Base-by-base conservation (phyloP, 2,329 filamentous ascomycete species). In the Biscogniauxia mediterranea region DNA sequence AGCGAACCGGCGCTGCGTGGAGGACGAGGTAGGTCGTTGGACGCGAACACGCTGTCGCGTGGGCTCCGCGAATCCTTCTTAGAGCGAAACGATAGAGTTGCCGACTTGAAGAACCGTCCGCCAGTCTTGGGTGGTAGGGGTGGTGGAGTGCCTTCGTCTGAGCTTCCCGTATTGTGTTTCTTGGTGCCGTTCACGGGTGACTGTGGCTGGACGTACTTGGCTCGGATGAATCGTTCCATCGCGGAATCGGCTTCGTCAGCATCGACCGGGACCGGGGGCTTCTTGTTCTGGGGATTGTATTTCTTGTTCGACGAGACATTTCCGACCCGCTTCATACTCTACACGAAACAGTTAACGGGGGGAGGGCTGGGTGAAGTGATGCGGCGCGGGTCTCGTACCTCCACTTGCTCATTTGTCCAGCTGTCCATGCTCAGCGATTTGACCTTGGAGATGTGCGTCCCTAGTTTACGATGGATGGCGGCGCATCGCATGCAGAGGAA, bases 341-440 rank as follows among this genome's bases (percentile, higher is more conserved):
- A 70, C 28, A 38, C 62, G 25, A 52, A 57, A 66, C 64, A 67
- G 62, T 60, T 46, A 46, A 46, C 13, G 38, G 61, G 58, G n/a
- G 52, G 54, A 8, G 25, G 20, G 46, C 5, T n/a, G 51, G 51
- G 28, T 51, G 19, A 20, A 38, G 17, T 26, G 19, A 11, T 2
- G 13, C 15, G 15, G 38, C 38, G 17, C 19, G 28, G 53, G 42
- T 61, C 57, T 78, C 85, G 78, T 81, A 97, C 93, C 79, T 99
- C 95, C 66, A 99, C 93, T 79, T 99, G 95, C 63, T 98, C 95
- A 72, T 89, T 89, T 55, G 91, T 88, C 95, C 95, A 99, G 68
- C 90, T 95, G 78, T 99, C 95, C 93, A 99, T 98, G 76, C 91
- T 98, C 79, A 99, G 78, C 46, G 93, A 98, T 78, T 99, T 99